Base-by-base conservation (phyloP, 257 asterid genomes). In the Solanum stenotomum region DNA sequence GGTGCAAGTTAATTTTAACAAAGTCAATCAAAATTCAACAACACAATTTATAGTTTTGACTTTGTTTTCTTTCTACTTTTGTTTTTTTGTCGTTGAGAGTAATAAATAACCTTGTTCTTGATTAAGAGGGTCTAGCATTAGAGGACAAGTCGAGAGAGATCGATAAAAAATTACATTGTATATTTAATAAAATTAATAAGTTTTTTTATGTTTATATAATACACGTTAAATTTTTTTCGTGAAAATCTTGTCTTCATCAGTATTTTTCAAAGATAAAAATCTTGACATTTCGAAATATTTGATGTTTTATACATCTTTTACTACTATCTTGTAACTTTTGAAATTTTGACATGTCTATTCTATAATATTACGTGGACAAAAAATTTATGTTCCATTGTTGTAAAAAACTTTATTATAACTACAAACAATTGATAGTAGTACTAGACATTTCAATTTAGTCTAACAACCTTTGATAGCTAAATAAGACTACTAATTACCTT, bases 151-250 rank as follows among this genome's bases (percentile, higher is more conserved):
- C 63, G 0, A 16, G 7, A 15, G 23, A 5, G 3, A 16, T 52
- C 1, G 0, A 0, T 6, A 52, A 5, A 52, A 52, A 1, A 16
- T 6, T 52, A 16, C 1, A 2, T 6, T 52, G 4, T 52, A 16
- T 52, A 52, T 52, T 16, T 52, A 2, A 52, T 52, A 52, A 52
- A 0, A 52, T 16, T 52, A 52, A 16, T 0, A 52, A 52, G 22
- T 16, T 15, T 52, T 16, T 49, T 52, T 52, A 6, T 52, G 7
- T 56, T 56, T 56, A 18, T 52, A 18, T 6, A 56, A 1, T 2
- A 6, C 0, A 56, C 0, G 1, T 56, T 56, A 6, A 52, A 2
- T 16, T 18, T 2, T 3, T 59, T 22, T 59, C 0, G 0, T 8
- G 4, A 22, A 59, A 61, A 23, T 3, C 1, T 61, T 4, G 14